Evolutionary conservation across 2,329 filamentous ascomycete genomes (phyloP).

Genomic region (Phoma herbarum): DNA sequence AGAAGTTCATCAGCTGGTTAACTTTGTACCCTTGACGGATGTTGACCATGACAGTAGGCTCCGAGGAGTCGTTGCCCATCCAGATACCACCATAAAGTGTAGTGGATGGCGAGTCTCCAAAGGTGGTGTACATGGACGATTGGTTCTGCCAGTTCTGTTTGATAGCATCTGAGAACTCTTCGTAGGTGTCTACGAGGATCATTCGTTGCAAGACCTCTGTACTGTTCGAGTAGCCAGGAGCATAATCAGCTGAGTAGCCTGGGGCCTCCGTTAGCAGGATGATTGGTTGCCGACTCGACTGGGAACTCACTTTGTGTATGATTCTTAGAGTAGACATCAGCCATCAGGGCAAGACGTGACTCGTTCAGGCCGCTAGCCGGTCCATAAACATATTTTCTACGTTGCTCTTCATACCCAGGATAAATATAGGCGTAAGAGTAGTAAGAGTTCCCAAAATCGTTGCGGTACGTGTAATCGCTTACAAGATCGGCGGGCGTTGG

Average conservation of each 20-base stretch:
- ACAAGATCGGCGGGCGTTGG: constrained; percentile 32
- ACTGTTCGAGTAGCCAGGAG: constrained; percentile 30
- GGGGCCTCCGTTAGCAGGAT: neutral
- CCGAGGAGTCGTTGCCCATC: constrained; percentile 27
- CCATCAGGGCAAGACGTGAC: constrained; percentile 25
- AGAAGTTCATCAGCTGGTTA: constrained; percentile 30
- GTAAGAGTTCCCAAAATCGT: constrained; percentile 22
- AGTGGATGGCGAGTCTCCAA: constrained; percentile 1
- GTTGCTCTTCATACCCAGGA: neutral
- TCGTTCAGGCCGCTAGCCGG: constrained; percentile 27
- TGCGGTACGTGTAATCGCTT: constrained; percentile 22
- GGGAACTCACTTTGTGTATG: constrained; percentile 27
- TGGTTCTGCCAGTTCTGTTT: constrained; percentile 71
- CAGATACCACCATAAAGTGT: constrained; percentile 54
- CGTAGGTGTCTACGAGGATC: constrained; percentile 67
- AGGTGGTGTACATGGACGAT: constrained; percentile 59
- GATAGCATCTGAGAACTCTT: constrained; percentile 65
- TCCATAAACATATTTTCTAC: constrained; percentile 26
- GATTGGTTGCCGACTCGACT: neutral
- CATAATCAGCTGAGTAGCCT: neutral
- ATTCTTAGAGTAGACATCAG: constrained; percentile 38
- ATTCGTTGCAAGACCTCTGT: constrained; percentile 40
- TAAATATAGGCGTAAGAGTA: neutral
- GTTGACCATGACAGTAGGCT: constrained; percentile 29
- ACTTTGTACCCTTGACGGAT: constrained; percentile 53